Evolutionary conservation across 495 filamentous ascomycete species (phyloP), one percentile per base, ranked within the genome.

Genomic region (Podospora fimiseda): DNA sequence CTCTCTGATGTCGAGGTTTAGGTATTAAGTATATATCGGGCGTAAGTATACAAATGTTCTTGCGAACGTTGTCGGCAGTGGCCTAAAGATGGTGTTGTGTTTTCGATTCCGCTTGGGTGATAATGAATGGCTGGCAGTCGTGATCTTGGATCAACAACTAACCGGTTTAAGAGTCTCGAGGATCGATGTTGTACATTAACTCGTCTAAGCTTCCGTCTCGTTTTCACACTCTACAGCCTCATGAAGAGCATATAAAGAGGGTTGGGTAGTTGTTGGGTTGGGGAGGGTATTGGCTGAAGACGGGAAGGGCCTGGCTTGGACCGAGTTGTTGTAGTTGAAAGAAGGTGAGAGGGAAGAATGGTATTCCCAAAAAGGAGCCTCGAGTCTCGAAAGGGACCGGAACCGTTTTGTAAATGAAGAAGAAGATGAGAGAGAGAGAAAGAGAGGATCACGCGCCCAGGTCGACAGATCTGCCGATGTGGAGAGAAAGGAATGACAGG

Each of bases 351-450:
- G 71, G 44, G 44, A 47, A 47, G 14, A 64, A 60, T 47, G 56
- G 56, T 66, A 56, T 59, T 73, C 71, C 69, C 68, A 75, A 41
- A 41, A 41, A 41, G 16, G 14, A 41, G 39, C 5, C 41, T 56
- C 66, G 67, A 76, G 71, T 66, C 67, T 65, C 62, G 45, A 69
- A 74, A 75, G 65, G 70, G 74, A 65, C 58, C 65, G 67, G 70
- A 74, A 76, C 72, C 73, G 70, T 70, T 66, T 69, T 63, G 68
- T 64, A 65, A 70, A 70, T 62, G 70, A 74, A 74, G 62, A 71
- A 74, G 69, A 71, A 22, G 3, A 24, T 9, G 27, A 30, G 45
- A 48, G 39, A 54, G 56, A 71, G 64, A 72, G 44, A 47, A 23
- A 24, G 21, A 47, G 44, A 22, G 21, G 69, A 74, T 69, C 68